phyloP scores from a whole-genome alignment of 345 rosid genomes.

The Mangifera indica region DNA sequence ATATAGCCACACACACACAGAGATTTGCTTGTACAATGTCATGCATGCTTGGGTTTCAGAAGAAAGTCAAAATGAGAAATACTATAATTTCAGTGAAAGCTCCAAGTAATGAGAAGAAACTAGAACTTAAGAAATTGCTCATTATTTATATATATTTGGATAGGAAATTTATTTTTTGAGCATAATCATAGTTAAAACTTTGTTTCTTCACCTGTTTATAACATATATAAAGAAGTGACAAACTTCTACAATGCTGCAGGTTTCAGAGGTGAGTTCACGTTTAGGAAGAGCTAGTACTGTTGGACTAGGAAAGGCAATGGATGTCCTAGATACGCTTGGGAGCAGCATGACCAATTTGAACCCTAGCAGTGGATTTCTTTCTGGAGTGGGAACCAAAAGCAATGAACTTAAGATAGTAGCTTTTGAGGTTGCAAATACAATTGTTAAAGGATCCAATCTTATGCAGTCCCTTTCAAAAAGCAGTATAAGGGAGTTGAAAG shows the following conservation, averaged over 20 bases:
- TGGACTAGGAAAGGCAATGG: conserved; percentile 71
- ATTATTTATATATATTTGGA: neutral
- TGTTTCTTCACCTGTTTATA: neutral
- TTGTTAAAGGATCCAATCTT: conserved; percentile 83
- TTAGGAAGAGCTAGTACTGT: conserved; percentile 72
- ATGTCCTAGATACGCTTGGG: conserved; percentile 85
- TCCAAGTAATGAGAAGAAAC: neutral
- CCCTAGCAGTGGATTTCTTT: conserved; percentile 56
- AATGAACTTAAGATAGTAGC: conserved; percentile 68
- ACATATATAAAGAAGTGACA: neutral
- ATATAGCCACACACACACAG: neutral
- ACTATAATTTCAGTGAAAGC: neutral
- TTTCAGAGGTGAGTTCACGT: conserved; percentile 64
- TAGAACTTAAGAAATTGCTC: too few species aligned
- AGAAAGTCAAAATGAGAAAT: neutral
- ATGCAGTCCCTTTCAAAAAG: conserved; percentile 74
- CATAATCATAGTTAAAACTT: too few species aligned
- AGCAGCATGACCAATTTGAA: conserved; percentile 89
- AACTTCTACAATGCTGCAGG: conserved; percentile 35
- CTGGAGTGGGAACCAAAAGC: conserved; percentile 71
- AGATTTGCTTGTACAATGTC: neutral
- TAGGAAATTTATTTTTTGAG: neutral
- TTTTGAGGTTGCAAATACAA: conserved; percentile 89
- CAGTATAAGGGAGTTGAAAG: conserved; percentile 56
- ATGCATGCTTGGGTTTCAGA: neutral